Base-by-base conservation (phyloP, 2,329 filamentous ascomycete species). In the Penicillium occitanis region DNA sequence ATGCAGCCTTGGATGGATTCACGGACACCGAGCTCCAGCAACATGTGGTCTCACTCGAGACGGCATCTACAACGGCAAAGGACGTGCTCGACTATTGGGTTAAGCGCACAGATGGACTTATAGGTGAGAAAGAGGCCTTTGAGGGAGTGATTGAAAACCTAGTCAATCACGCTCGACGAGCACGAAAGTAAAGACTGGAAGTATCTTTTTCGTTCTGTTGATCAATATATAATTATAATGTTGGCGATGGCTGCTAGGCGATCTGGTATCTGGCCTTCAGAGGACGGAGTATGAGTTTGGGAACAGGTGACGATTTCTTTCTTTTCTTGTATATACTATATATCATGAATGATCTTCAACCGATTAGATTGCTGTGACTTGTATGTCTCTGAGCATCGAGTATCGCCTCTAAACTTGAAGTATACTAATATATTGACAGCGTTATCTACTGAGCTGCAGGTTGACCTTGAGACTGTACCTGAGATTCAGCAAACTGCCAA, bases 111-210 rank as follows among this genome's bases (percentile, higher is more conserved):
- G 93, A 97, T 75, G 92, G 93, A 71, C 92, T 94, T 72, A 82
- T 96, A 69, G 91, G 91, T 48, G 94, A 98, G 75, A 90, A 95
- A 71, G 94, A 97, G 76, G 92, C 93, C 2, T 95, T 97, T 76
- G 94, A 98, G 76, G 93, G 92, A 0, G 94, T 98, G 17, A 97
- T 98, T 84, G 94, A 97, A 80, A 97, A 97, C 77, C 79, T 98
- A 70, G 94, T 97, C 51, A 95, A 93, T 77, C 92, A 96, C 80
- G 92, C 92, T 60, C 86, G 92, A 76, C 92, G 93, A 80, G 88
- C 92, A 65, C 86, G 92, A 75, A 95, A 93, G 79, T 92, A 81
- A 80, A 40, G 19, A 6, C n/a, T n/a, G 11, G 3, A 22, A 30
- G 14, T 37, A 51, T n/a, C 3, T 37, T 35, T 46, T 33, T 55